phyloP scores from a whole-genome alignment of 1,139 yeast genomes.

The Candida tropicalis region DNA sequence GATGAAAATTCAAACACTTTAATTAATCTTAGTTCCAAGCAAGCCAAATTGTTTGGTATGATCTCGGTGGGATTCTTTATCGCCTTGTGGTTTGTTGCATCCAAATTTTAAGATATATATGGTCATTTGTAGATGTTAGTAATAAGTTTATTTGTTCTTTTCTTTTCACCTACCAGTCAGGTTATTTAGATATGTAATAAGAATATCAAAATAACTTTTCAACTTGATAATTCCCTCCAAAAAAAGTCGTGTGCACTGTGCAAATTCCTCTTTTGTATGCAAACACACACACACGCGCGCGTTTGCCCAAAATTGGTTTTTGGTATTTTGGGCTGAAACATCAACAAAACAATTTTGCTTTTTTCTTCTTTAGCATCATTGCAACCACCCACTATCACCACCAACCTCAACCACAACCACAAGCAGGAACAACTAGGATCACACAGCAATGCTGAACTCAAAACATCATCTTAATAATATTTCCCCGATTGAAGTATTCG shows the following conservation, averaged over 20 bases:
- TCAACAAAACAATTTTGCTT: not conserved
- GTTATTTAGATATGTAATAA: too few relatives aligned
- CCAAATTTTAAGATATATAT: conserved; percentile 10
- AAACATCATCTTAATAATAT: not conserved
- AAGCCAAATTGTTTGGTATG: conserved; percentile 20
- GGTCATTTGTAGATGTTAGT: not conserved
- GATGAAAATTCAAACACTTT: conserved; percentile 15
- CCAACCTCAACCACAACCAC: not conserved
- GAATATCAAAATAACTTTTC: conserved; percentile 1
- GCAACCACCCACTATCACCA: not conserved
- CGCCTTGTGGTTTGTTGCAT: conserved; percentile 27
- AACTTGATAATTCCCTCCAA: not conserved
- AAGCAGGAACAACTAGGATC: too few relatives aligned
- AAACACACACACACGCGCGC: not conserved
- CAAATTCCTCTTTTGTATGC: not conserved
- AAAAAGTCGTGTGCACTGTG: not conserved
- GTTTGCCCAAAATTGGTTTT: not conserved
- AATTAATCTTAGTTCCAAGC: conserved; percentile 19
- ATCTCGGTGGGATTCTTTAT: conserved; percentile 20
- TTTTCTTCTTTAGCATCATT: not conserved
- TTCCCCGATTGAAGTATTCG: conserved; percentile 24
- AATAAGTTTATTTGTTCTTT: too few relatives aligned
- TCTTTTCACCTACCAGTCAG: too few relatives aligned
- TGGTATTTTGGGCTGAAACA: too few relatives aligned
- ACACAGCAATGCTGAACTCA: not conserved